Evolutionary conservation across 192 early-diverging fungal genomes (phyloP).

Genomic region (Fimicolochytrium jonesii): DNA sequence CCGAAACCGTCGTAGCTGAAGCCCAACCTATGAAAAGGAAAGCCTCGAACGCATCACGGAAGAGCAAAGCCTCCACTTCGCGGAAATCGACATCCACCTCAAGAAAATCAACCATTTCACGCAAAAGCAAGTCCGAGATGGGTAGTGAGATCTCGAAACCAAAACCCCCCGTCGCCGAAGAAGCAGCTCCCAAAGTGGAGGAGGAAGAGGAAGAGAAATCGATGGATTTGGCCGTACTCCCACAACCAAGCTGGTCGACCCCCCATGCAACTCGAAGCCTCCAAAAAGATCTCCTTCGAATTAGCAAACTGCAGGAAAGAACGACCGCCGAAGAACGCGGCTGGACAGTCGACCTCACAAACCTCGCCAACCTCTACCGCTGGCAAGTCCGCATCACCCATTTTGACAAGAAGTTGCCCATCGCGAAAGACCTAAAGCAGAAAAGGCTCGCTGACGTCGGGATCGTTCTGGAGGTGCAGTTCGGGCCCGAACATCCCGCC

Average conservation of each 20-base stretch:
- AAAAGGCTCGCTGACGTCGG: neutral
- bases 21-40: too few relatives aligned
- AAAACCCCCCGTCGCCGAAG: too few relatives aligned
- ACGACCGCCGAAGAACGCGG: neutral
- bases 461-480: constrained; percentile 3
- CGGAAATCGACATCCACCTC: too few relatives aligned
- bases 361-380: neutral
- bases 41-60: too few relatives aligned
- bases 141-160: too few relatives aligned
- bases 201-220: too few relatives aligned
- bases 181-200: too few relatives aligned
- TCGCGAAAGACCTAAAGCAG: constrained; percentile 3
- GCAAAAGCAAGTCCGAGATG: too few relatives aligned
- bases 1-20: too few relatives aligned
- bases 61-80: too few relatives aligned
- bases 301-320: neutral
- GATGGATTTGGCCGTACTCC: too few relatives aligned
- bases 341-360: neutral
- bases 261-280: neutral
- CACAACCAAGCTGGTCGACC: constrained; percentile 5
- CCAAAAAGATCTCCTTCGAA: neutral
- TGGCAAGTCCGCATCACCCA: neutral
- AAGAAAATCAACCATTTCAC: too few relatives aligned
- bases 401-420: constrained; percentile 5
- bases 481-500: constrained; percentile 3